Evolutionary conservation across 306 rosid genomes (phyloP).

Genomic region (Pterocarpus macrocarpus): DNA sequence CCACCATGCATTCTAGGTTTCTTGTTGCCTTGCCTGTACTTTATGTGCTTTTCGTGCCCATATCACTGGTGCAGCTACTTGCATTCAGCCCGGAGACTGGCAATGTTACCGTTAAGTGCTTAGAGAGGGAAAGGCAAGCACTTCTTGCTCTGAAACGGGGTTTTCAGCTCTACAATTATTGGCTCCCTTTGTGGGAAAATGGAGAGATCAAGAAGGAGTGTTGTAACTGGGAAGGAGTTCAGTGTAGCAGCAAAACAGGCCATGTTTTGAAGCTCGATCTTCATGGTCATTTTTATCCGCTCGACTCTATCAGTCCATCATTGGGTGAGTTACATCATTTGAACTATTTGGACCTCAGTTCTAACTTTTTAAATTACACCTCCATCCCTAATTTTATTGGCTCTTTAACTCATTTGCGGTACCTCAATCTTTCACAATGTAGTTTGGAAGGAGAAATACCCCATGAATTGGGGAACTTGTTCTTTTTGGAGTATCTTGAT

Average conservation of each 20-base stretch:
- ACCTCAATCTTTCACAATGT: neutral
- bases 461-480: neutral
- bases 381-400: neutral
- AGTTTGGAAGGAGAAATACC: neutral
- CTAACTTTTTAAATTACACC: neutral
- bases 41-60: neutral
- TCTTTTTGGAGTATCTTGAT: neutral
- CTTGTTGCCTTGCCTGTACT: neutral
- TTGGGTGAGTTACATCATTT: neutral
- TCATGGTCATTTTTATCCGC: neutral
- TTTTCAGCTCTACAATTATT: neutral
- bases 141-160: neutral
- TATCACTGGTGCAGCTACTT: neutral
- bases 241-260: neutral
- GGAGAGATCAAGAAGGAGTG: no score
- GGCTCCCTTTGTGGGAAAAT: neutral
- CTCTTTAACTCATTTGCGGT: neutral
- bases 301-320: neutral
- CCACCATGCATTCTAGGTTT: neutral
- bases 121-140: neutral
- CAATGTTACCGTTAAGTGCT: neutral
- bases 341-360: slow-evolving; percentile 1
- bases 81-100: neutral
- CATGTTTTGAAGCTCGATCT: neutral
- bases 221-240: neutral